Conservation (phyloP, 2,329 filamentous ascomycete genomes). For the Sporothrix euskadiensis region DNA sequence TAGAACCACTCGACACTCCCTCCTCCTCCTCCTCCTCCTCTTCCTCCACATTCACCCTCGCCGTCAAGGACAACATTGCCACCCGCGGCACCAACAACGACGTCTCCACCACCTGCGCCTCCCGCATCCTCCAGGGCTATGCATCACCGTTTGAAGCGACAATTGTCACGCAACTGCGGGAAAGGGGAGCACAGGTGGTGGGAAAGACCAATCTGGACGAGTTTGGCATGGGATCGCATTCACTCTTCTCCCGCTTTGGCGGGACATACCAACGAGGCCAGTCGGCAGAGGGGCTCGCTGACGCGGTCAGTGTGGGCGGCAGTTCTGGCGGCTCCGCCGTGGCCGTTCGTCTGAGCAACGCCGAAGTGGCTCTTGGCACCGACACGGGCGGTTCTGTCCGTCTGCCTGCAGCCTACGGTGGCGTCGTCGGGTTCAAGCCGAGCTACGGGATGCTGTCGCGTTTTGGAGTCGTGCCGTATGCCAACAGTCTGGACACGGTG, state of each 20-base stretch:
- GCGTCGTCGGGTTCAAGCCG: constrained; percentile 83
- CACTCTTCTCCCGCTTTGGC: constrained; percentile 37
- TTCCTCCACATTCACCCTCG: constrained; percentile 47
- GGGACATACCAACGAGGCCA: constrained; percentile 28
- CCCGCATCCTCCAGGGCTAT: constrained; percentile 67
- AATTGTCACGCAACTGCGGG: constrained; percentile 66
- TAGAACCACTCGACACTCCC: not conserved
- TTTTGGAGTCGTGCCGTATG: constrained; percentile 85
- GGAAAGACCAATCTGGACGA: constrained; percentile 90
- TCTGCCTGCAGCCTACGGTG: constrained; percentile 83
- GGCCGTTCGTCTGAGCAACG: constrained; percentile 66
- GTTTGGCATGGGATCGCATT: constrained; percentile 46
- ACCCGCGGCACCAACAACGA: constrained; percentile 50
- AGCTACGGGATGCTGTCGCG: constrained; percentile 86
- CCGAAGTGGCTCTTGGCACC: constrained; percentile 73
- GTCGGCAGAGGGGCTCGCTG: not conserved
- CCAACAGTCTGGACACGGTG: constrained; percentile 89
- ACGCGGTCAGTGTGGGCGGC: constrained; percentile 61
- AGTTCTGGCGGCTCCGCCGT: constrained; percentile 94
- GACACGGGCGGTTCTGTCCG: constrained; percentile 91
- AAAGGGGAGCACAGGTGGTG: constrained; percentile 61
- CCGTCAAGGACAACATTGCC: constrained; percentile 76
- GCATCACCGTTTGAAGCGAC: constrained; percentile 78
- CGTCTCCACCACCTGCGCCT: constrained; percentile 76
- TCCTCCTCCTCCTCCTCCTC: not conserved